Evolutionary conservation across 257 asterid species (phyloP).

Genomic region (Agastache rugosa): DNA sequence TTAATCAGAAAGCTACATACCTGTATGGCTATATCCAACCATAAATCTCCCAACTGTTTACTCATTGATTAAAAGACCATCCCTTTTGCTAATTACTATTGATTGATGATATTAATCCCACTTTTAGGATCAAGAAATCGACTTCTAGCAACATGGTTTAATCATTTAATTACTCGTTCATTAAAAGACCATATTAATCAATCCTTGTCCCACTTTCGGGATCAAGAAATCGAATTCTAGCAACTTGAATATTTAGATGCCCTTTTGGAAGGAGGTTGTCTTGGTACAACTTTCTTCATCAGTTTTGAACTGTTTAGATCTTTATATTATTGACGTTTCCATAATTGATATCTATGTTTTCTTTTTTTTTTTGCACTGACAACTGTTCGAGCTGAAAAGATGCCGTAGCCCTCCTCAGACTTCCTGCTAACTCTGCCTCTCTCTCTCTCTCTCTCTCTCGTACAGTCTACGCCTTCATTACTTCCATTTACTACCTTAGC

Average conservation of each 20-base stretch:
- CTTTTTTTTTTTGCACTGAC: constrained; percentile 42
- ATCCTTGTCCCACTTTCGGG: too few relatives aligned
- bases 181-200: too few relatives aligned
- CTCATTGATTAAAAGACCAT: constrained; percentile 11
- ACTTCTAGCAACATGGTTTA: neutral
- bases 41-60: constrained; percentile 47
- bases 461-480: constrained; percentile 31
- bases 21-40: constrained; percentile 34
- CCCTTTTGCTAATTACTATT: neutral
- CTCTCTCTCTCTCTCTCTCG: constrained; percentile 30
- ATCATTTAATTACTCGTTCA: too few relatives aligned
- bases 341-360: constrained; percentile 42
- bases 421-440: constrained; percentile 49
- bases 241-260: neutral
- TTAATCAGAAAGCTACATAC: constrained; percentile 38
- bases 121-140: too few relatives aligned
- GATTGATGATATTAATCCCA: neutral
- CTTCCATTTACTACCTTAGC: constrained; percentile 57
- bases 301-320: constrained; percentile 43
- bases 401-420: constrained; percentile 43
- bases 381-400: constrained; percentile 61
- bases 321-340: constrained; percentile 50
- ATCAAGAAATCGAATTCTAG: too few relatives aligned
- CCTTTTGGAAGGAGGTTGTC: constrained; percentile 22
- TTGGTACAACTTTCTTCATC: constrained; percentile 32